Base-by-base conservation (phyloP, 768 basidiomycete genomes). In the Amylocystis lapponica region DNA sequence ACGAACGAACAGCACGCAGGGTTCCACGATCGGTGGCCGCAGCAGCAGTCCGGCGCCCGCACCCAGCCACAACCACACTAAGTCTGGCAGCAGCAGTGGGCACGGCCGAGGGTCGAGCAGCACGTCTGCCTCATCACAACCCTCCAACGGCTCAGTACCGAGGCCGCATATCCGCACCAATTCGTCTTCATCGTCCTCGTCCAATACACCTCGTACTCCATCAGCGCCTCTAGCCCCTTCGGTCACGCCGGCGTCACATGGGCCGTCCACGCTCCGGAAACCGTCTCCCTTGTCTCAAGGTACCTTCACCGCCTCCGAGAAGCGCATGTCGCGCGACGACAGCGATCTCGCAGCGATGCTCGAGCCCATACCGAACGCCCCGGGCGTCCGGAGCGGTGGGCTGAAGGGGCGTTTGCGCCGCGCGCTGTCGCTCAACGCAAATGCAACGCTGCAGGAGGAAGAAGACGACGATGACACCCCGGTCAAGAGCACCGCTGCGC, bases 281-380 rank as follows among this genome's bases (percentile, higher is more conserved):
- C 83, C 83, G 7, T 85, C 84, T 17, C 85, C 86, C 26, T 66
- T 85, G 21, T 83, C 82, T 16, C 83, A 86, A 59, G 79, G 77
- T 36, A 75, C 66, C 43, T 76, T 72, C 47, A 72, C 78, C 8
- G 77, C 78, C 21, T 63, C 77, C 3, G 85, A 87, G 61, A 79
- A 82, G 55, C 79, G 86, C 40, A 83, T 85, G 76, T 86, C 86
- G 17, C 75, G 76, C 47, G 83, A 86, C 62, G 84, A 87, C 54
- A 82, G 78, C 45, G 83, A 86, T 64, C 67, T 84, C 22, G 75
- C 72, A 1, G 66, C 77, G 35, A 72, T 81, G 66, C 57, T 65
- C 20, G 70, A 68, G 43, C 64, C 62, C 27, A 46, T 44, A 21
- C 49, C 52, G 12, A 48, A 37, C 31, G 53, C 61, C 2, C 61